These are phyloP conservation scores for Pseudocohnilembus persalinus DNA, from an alignment of 169 alveolate species.

Conservation along the genomic window DNA sequence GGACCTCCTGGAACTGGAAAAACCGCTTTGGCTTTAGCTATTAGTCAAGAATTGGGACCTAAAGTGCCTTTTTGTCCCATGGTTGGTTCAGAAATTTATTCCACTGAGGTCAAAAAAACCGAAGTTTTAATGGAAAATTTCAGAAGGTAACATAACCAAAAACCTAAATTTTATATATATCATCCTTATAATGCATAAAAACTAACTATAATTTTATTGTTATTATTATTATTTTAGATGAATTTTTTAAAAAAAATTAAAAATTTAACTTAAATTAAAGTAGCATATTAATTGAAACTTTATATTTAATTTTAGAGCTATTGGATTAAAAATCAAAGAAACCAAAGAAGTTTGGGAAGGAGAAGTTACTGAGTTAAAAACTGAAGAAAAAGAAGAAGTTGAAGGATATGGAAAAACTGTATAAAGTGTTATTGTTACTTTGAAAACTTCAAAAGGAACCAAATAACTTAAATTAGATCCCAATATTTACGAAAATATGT, in stretches of 20 bases:
- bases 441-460: slow-evolving; percentile 97
- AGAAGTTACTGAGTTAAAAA: slow-evolving; percentile 95
- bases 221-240: too few relatives aligned
- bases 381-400: slow-evolving; percentile 93
- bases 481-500: slow-evolving; percentile 95
- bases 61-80: slow-evolving; percentile 99
- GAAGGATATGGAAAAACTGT: slow-evolving; percentile 93
- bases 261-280: too few relatives aligned
- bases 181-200: too few relatives aligned
- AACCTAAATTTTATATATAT: not conserved
- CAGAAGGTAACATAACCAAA: slow-evolving; percentile 59
- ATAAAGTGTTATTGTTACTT: slow-evolving; percentile 92
- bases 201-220: too few relatives aligned
- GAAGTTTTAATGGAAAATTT: slow-evolving; percentile 99
- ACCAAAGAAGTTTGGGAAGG: slow-evolving; percentile 99
- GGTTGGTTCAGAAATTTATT: slow-evolving; percentile 99
- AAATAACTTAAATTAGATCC: slow-evolving; percentile 98
- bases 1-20: slow-evolving; percentile 99
- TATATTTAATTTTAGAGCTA: slow-evolving; percentile 83
- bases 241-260: too few relatives aligned
- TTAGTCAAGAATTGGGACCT: slow-evolving; percentile 99
- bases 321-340: slow-evolving; percentile 98
- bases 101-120: slow-evolving; percentile 99
- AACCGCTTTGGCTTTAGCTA: slow-evolving; percentile 99
- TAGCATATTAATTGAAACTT: too few relatives aligned